Conservation (phyloP, 805 yeast genomes). For the Kodamaea lidongshanica region DNA sequence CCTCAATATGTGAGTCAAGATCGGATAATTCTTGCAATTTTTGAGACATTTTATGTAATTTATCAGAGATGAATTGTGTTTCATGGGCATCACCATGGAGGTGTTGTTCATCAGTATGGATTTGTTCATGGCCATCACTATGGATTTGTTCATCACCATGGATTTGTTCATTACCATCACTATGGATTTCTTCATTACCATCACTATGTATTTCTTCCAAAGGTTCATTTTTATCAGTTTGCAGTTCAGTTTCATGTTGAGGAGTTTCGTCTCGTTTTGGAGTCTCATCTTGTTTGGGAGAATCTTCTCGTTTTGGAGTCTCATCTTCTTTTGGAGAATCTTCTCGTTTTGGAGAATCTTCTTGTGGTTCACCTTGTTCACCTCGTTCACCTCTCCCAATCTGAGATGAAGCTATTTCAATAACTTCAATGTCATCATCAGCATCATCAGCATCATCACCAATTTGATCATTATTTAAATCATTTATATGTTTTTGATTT, state of each 20-base stretch:
- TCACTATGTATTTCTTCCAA: no score
- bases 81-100: not conserved
- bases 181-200: no score
- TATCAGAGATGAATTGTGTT: not conserved
- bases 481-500: conserved; percentile 11
- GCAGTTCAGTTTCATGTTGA: no score
- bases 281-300: not conserved
- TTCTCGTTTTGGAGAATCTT: conserved; percentile 1
- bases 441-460: conserved; percentile 5
- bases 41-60: conserved; percentile 2
- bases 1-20: not conserved
- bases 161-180: no score
- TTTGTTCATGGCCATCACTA: no score
- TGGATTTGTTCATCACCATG: no score
- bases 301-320: not conserved
- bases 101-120: not conserved
- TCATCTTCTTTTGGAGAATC: not conserved
- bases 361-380: conserved; percentile 4
- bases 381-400: conserved; percentile 9
- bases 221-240: no score
- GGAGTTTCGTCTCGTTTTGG: no score
- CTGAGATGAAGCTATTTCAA: conserved; percentile 7
- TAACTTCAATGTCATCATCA: conserved; percentile 17
- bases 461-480: not conserved
- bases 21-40: not conserved